phyloP scores from a whole-genome alignment of 148 eudicot genomes.

The Suaeda aralocaspica region DNA sequence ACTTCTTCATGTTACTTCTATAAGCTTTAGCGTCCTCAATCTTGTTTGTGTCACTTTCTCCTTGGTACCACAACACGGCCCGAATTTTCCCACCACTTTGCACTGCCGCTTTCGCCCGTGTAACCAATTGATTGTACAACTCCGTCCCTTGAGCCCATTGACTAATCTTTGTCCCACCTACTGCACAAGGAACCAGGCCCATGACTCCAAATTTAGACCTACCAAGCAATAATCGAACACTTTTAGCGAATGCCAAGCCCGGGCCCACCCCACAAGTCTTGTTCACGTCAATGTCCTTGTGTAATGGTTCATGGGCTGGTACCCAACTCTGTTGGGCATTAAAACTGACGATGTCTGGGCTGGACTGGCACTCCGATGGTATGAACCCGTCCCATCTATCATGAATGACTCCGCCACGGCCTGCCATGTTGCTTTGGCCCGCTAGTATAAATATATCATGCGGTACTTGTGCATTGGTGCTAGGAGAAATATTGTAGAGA shows the following conservation, averaged over 20 bases:
- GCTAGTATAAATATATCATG: slow-evolving; percentile 33
- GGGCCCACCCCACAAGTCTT: slow-evolving; percentile 45
- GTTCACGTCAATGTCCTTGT: slow-evolving; percentile 32
- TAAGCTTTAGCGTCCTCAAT: slow-evolving; percentile 22
- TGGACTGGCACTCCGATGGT: slow-evolving; percentile 25
- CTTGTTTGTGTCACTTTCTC: slow-evolving; percentile 33
- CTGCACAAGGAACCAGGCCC: slow-evolving; percentile 47
- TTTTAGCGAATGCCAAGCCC: slow-evolving; percentile 40
- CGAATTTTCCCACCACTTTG: slow-evolving; percentile 27
- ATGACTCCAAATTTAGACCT: slow-evolving; percentile 16
- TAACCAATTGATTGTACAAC: slow-evolving; percentile 27
- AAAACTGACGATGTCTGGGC: slow-evolving; percentile 20
- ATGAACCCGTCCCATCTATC: slow-evolving; percentile 35
- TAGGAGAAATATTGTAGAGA: background rate
- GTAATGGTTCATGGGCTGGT: slow-evolving; percentile 41
- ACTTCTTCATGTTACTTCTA: slow-evolving; percentile 19
- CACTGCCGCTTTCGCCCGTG: slow-evolving; percentile 28
- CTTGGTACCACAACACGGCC: slow-evolving; percentile 49
- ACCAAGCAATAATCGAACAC: background rate
- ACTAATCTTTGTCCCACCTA: slow-evolving; percentile 37
- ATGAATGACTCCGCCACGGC: slow-evolving; percentile 37
- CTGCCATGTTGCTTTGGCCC: slow-evolving; percentile 55
- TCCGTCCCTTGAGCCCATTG: slow-evolving; percentile 27
- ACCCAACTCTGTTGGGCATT: slow-evolving; percentile 22
- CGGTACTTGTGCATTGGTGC: background rate